Evolutionary conservation across 116 monocot genomes (phyloP).

Genomic region (Zostera marina): DNA sequence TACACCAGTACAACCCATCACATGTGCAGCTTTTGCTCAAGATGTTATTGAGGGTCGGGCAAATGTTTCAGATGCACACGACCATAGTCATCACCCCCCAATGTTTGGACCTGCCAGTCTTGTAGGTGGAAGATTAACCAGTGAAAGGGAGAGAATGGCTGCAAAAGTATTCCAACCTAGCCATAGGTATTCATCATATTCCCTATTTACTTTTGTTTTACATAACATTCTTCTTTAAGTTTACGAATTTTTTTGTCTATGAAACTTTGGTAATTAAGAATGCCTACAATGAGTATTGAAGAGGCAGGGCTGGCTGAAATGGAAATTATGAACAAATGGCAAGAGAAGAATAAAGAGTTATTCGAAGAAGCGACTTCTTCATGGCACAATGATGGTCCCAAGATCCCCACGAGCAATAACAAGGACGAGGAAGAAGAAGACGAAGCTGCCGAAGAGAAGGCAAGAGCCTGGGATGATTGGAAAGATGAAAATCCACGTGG

Average conservation of each 20-base stretch:
- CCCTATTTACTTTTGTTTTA: too few relatives aligned
- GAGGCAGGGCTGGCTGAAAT: constrained; percentile 88
- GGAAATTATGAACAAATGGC: constrained; percentile 93
- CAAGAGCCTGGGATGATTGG: constrained; percentile 97
- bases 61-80: constrained; percentile 50
- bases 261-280: constrained; percentile 20
- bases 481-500: constrained; percentile 93
- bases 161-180: constrained; percentile 91
- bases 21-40: constrained; percentile 94
- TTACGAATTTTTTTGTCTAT: too few relatives aligned
- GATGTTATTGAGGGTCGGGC: constrained; percentile 99
- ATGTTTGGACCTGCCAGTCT: constrained; percentile 89
- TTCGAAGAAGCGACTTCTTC: constrained; percentile 69
- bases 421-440: constrained; percentile 47
- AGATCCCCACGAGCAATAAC: neutral
- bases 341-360: constrained; percentile 59
- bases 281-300: constrained; percentile 98
- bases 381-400: constrained; percentile 52
- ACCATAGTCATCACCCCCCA: constrained; percentile 83
- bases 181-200: constrained; percentile 34
- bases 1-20: constrained; percentile 74
- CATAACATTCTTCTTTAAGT: too few relatives aligned
- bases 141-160: constrained; percentile 76
- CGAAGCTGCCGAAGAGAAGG: constrained; percentile 76
- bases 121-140: constrained; percentile 48